Conservation (phyloP, 805 yeast species). For the Metschnikowia picachoensis region DNA sequence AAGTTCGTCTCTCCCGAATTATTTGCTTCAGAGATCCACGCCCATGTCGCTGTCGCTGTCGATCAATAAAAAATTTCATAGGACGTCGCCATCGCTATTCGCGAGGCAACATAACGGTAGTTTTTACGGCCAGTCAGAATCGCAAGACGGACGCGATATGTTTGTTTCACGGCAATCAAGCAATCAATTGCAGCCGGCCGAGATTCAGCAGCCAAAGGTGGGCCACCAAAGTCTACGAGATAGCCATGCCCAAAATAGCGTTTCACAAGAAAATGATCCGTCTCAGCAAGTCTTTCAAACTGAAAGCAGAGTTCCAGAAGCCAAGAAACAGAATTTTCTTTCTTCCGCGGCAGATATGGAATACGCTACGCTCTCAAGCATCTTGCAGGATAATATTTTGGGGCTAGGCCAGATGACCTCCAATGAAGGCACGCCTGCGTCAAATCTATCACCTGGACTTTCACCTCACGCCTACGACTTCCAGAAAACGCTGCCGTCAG, state of each 20-base stretch:
- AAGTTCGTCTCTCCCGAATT: conserved; percentile 15
- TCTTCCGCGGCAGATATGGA: conserved; percentile 73
- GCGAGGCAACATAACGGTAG: background rate
- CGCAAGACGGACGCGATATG: too few relatives aligned
- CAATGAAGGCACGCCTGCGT: conserved; percentile 37
- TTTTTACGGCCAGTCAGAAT: too few relatives aligned
- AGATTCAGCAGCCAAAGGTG: too few relatives aligned
- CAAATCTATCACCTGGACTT: conserved; percentile 33
- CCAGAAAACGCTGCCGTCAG: background rate
- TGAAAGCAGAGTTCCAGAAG: background rate
- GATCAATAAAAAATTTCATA: background rate
- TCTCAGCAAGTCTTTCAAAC: background rate
- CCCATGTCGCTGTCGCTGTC: background rate
- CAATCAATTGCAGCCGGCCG: too few relatives aligned
- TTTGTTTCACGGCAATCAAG: too few relatives aligned
- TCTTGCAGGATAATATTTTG: conserved; percentile 47
- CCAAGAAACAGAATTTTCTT: conserved; percentile 39
- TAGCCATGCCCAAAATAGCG: too few relatives aligned
- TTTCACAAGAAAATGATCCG: too few relatives aligned
- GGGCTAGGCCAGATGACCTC: conserved; percentile 23
- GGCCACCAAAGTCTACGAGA: too few relatives aligned
- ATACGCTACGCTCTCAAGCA: conserved; percentile 63
- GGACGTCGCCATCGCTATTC: background rate
- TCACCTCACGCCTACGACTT: conserved; percentile 28
- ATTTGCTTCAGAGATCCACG: conserved; percentile 1